Percentiles rank a stretch among this genome's conserved stretches.
Evolutionary conservation across 192 early-diverging fungal genomes (phyloP).

Genomic region (Ramicandelaber brevisporus): DNA sequence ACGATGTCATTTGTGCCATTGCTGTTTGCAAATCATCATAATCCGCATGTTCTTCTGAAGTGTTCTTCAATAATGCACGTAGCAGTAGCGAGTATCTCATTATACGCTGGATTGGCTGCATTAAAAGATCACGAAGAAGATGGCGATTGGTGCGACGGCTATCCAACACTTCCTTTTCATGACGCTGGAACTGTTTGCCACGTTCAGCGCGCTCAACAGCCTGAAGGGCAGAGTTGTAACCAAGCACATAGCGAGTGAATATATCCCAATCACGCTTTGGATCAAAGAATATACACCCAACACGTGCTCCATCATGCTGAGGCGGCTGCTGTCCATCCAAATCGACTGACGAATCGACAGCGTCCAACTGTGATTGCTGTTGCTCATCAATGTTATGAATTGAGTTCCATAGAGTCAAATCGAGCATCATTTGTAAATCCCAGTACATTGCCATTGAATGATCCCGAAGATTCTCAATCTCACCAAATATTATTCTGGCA

Average conservation of each 20-base stretch:
- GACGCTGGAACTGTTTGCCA: constrained; percentile 15
- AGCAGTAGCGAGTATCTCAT: constrained; percentile 19
- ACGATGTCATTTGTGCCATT: constrained; percentile 15
- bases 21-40: constrained; percentile 17
- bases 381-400: too few relatives aligned
- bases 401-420: too few relatives aligned
- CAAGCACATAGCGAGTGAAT: constrained; percentile 16
- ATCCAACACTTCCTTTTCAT: constrained; percentile 16
- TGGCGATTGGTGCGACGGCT: constrained; percentile 19
- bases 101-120: constrained; percentile 19
- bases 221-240: constrained; percentile 15
- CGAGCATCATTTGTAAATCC: too few relatives aligned
- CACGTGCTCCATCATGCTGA: too few relatives aligned
- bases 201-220: constrained; percentile 17
- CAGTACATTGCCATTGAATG: too few relatives aligned
- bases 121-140: constrained; percentile 16
- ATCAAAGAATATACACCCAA: too few relatives aligned
- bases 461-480: too few relatives aligned
- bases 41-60: constrained; percentile 15
- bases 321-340: too few relatives aligned
- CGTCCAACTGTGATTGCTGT: too few relatives aligned
- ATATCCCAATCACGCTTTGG: constrained; percentile 15
- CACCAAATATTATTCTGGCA: too few relatives aligned
- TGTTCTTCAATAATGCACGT: constrained; percentile 16
- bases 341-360: too few relatives aligned